Base-by-base conservation (phyloP, 2,329 filamentous ascomycete species). In the Cordyceps cicadae region DNA sequence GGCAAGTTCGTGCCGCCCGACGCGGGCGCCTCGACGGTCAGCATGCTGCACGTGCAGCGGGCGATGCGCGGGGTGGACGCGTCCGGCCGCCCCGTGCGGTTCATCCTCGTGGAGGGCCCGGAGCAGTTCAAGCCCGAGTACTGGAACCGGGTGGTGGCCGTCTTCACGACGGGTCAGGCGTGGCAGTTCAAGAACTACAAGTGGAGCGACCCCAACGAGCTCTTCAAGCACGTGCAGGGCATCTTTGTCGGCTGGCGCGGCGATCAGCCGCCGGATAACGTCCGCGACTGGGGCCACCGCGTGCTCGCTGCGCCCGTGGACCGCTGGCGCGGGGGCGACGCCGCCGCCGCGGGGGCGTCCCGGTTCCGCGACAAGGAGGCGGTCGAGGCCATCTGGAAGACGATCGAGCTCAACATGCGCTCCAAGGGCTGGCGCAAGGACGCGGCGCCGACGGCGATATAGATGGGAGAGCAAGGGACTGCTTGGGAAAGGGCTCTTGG, bases 151-250 rank as follows among this genome's bases (percentile, higher is more conserved):
- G 89, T 99, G 7, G 94, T 97, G 1, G 94, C 90, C 14, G 92
- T 99, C 61, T 97, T 99, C 76, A 99, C 94, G 0, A 99, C 94
- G 0, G 94, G 94, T 39, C 94, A 99, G 77, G 87, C 88, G 11
- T 99, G 94, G 94, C 94, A 99, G 76, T 99, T 99, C 78, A 96
- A 97, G 77, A 89, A 86, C 66, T 99, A 99, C 82, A 96, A 96
- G 75, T 99, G 94, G 91, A 87, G 87, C 66, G 87, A 88, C 60
- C 90, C 94, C 0, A 82, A 86, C 15, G 94, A 97, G 70, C 80
- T 99, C 54, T 99, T 99, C 77, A 85, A 86, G 66, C 90, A 97
- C 70, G 89, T 91, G 2, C 80, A 91, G 15, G 94, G 94, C 60
- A 79, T 99, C 54, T 96, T 90, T 70, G 86, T 99, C 2, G 94